Evolutionary conservation across 306 rosid genomes (phyloP), one percentile per base, ranked within the genome.

Genomic region (Vigna radiata): DNA sequence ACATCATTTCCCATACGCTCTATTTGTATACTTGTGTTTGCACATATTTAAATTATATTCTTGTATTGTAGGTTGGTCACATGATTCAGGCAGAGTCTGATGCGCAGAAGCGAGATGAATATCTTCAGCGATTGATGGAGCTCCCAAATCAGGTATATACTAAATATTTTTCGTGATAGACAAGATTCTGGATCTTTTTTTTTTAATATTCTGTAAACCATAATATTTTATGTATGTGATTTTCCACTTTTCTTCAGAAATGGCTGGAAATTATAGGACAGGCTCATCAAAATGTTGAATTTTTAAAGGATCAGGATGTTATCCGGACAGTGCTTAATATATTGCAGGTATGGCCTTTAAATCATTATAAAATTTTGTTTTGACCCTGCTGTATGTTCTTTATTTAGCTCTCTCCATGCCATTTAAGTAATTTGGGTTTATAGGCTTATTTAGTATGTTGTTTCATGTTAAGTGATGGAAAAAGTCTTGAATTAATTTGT

Each of bases 61-160:
- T 48, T 8, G 59, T 55, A 18, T 77, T 77, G 17, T 76, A 96
- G 99, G 99, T 96, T 64, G 98, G 88, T 73, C 88, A 92, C 65
- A 96, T 96, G 99, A 88, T 92, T 87, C 99, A 92, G 80, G 99
- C 98, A 11, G 99, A 96, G 81, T 70, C 97, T 49, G 99, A 96
- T 81, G 83, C 82, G 18, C 96, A 87, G 68, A 92, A 91, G 84
- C 87, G 99, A 82, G 99, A 92, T 77, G 99, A 96, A 77, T 96
- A 86, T 88, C 78, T 96, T 27, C 97, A 92, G 78, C 85, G 97
- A 70, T 80, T 96, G 87, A 96, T 96, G 99, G 85, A 65, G 74
- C 97, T 96, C 31, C 99, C 99, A 63, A 92, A 96, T 73, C 96
- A 92, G 97, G 99, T 95, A 23, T 53, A 55, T 44, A n/a, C 73